phyloP scores from a whole-genome alignment of 352 stramenopile genomes.

The Pythium brachiatum region DNA sequence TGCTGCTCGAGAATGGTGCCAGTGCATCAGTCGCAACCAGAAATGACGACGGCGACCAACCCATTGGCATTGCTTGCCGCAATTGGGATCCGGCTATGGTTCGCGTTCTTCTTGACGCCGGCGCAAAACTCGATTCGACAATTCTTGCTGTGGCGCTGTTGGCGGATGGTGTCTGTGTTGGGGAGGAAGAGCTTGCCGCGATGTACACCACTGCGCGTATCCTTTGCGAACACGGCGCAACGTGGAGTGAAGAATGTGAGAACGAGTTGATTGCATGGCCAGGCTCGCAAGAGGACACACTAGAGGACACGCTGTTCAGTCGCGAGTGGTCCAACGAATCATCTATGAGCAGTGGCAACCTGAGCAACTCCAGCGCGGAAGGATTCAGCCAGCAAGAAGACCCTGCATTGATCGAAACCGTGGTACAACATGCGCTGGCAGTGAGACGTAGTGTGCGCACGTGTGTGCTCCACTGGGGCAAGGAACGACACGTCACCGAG shows the following conservation, averaged over 20 bases:
- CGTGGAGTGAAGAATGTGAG: slow-evolving; percentile 1
- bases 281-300: too few relatives aligned
- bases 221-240: slow-evolving; percentile 1
- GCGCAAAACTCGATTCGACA: not conserved
- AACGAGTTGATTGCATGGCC: not conserved
- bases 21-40: not conserved
- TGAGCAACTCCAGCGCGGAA: too few relatives aligned
- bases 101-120: not conserved
- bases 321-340: slow-evolving; percentile 15
- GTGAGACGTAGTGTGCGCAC: slow-evolving; percentile 3
- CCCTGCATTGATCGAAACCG: not conserved
- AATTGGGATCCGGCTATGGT: not conserved
- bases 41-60: not conserved
- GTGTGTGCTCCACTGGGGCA: not conserved
- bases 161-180: not conserved
- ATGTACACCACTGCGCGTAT: not conserved
- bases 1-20: slow-evolving; percentile 1
- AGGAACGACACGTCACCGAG: not conserved
- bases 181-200: not conserved
- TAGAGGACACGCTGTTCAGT: not conserved
- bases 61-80: not conserved
- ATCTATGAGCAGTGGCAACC: slow-evolving; percentile 8
- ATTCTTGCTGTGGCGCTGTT: not conserved
- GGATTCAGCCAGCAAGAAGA: slow-evolving; percentile 3
- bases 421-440: not conserved